Conservation (phyloP, 2,329 filamentous ascomycete species). For the Diaporthe australafricana region DNA sequence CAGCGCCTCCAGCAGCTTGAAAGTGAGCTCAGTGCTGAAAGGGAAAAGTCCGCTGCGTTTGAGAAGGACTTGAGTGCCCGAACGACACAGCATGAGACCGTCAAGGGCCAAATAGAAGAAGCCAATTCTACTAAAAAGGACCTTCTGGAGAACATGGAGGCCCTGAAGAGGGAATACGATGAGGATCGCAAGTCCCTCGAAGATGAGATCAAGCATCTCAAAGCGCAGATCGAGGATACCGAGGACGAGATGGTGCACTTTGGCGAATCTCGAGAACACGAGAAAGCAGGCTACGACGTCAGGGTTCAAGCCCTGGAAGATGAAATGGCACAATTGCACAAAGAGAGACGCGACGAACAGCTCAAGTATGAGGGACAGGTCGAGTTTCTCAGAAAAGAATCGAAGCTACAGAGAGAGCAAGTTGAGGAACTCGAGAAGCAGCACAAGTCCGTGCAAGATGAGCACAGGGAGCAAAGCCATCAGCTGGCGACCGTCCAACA, state of each 20-base stretch:
- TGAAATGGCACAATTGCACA: slow-evolving; percentile 74
- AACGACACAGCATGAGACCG: slow-evolving; percentile 68
- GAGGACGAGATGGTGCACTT: slow-evolving; percentile 93
- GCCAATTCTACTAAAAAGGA: slow-evolving; percentile 93
- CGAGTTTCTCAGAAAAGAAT: slow-evolving; percentile 71
- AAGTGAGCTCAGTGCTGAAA: slow-evolving; percentile 80
- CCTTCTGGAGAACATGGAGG: slow-evolving; percentile 93
- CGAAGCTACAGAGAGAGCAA: slow-evolving; percentile 68
- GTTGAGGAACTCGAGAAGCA: slow-evolving; percentile 69
- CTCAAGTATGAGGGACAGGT: slow-evolving; percentile 72
- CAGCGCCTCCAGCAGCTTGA: slow-evolving; percentile 75
- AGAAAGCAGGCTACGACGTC: slow-evolving; percentile 77
- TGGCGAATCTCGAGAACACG: slow-evolving; percentile 84
- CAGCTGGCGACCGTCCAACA: slow-evolving; percentile 64
- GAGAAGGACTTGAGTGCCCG: slow-evolving; percentile 76
- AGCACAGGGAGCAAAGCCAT: slow-evolving; percentile 61
- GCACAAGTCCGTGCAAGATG: slow-evolving; percentile 66
- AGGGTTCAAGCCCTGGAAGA: slow-evolving; percentile 75
- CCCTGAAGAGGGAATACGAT: slow-evolving; percentile 88
- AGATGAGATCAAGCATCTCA: slow-evolving; percentile 80
- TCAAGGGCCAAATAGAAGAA: slow-evolving; percentile 81
- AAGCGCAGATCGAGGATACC: slow-evolving; percentile 83
- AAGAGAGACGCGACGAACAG: slow-evolving; percentile 67
- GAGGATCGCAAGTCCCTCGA: slow-evolving; percentile 87
- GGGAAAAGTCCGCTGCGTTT: slow-evolving; percentile 72